A percentile compares a stretch with the other conserved stretches of the same genome.
Evolutionary conservation across 2,329 filamentous ascomycete species (phyloP).

Genomic region (Talaromyces sp.): DNA sequence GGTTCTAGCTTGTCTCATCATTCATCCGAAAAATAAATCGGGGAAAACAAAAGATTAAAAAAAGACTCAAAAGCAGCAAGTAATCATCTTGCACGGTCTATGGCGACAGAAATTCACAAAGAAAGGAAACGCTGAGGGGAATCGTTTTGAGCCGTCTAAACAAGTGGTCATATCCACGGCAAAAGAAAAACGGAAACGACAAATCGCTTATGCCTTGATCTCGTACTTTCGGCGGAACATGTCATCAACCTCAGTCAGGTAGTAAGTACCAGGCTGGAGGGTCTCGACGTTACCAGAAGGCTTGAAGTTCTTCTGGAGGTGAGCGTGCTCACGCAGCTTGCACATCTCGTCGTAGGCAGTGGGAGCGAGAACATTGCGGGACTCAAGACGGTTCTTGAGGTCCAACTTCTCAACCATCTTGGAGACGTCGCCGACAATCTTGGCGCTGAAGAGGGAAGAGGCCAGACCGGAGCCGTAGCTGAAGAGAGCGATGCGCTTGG

Average conservation of each 20-base stretch:
- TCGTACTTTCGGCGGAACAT: conserved; percentile 83
- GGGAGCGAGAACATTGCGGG: conserved; percentile 67
- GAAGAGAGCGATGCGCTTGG: conserved; percentile 76
- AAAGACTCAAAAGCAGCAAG: conserved; percentile 12
- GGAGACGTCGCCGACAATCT: conserved; percentile 69
- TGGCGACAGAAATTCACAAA: conserved; percentile 23
- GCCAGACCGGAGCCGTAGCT: conserved; percentile 79
- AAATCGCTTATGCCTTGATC: conserved; percentile 65
- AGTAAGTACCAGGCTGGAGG: conserved; percentile 71
- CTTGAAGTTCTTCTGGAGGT: conserved; percentile 77
- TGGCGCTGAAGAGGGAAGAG: conserved; percentile 70
- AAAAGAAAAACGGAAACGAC: conserved; percentile 24
- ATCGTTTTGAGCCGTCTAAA: conserved; percentile 40
- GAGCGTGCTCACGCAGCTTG: conserved; percentile 77
- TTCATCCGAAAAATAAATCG: conserved; percentile 20
- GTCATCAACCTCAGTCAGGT: conserved; percentile 77
- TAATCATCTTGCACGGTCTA: conserved; percentile 24
- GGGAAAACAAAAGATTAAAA: conserved; percentile 11
- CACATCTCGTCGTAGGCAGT: conserved; percentile 80
- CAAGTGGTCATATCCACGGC: conserved; percentile 26
- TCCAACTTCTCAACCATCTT: conserved; percentile 68
- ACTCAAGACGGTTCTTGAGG: conserved; percentile 68
- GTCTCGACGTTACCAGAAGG: conserved; percentile 70
- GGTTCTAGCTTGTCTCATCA: conserved; percentile 22
- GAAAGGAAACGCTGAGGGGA: conserved; percentile 33